Conservation (phyloP, 1,284 basidiomycete genomes). For the Heterobasidion parviporum region DNA sequence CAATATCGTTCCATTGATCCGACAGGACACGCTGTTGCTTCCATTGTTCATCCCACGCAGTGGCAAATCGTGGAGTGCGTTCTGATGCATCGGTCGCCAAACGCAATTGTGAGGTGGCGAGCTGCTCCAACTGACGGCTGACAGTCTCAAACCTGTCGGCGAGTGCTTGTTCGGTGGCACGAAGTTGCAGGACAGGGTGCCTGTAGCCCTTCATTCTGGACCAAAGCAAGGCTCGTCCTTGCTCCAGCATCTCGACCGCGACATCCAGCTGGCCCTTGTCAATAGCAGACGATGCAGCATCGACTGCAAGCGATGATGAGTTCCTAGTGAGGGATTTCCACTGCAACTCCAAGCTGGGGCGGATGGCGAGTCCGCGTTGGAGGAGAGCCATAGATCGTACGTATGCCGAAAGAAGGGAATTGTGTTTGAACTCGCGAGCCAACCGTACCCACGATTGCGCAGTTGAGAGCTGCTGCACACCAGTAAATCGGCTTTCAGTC, state of each 20-base stretch:
- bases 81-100: not conserved
- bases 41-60: conserved; percentile 10
- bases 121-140: conserved; percentile 3
- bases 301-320: conserved; percentile 6
- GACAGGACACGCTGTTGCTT: conserved; percentile 14
- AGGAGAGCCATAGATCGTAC: not conserved
- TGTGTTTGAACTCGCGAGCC: not conserved
- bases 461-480: not conserved
- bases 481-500: not conserved
- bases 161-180: conserved; percentile 12
- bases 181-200: conserved; percentile 13
- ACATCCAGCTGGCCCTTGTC: conserved; percentile 20
- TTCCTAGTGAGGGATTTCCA: not conserved
- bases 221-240: conserved; percentile 23
- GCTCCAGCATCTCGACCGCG: conserved; percentile 26
- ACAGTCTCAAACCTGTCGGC: conserved; percentile 19
- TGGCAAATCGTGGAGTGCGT: not conserved
- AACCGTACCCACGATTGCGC: not conserved
- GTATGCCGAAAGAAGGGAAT: not conserved
- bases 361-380: not conserved
- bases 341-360: not conserved
- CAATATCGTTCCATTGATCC: conserved; percentile 15
- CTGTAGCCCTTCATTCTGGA: conserved; percentile 16
- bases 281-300: conserved; percentile 27
- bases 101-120: not conserved